A percentile compares a stretch with the other conserved stretches of the same genome.
Evolutionary conservation across 2,329 filamentous ascomycete species (phyloP).

Genomic region (Aureobasidium pullulans): DNA sequence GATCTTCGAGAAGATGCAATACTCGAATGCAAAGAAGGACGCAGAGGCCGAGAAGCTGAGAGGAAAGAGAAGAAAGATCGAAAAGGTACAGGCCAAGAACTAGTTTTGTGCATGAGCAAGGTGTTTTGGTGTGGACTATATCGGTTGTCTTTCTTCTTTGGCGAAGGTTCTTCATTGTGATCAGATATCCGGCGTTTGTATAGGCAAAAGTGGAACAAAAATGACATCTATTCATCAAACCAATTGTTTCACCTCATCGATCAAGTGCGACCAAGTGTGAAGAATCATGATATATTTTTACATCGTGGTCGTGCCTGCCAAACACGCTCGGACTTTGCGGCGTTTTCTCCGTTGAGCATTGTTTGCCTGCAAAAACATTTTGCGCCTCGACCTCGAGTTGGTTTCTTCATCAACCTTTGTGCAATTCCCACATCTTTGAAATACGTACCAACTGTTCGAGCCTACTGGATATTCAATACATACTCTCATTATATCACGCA

Average conservation of each 20-base stretch:
- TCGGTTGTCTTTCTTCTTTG: constrained; percentile 1
- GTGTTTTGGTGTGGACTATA: constrained; percentile 8
- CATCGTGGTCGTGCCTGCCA: background rate
- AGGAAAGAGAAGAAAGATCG: constrained; percentile 82
- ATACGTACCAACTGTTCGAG: no score
- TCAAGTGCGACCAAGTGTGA: background rate
- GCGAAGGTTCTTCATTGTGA: background rate
- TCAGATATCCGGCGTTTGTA: constrained; percentile 10
- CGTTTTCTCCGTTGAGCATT: background rate
- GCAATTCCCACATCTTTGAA: background rate
- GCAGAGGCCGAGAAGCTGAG: constrained; percentile 81
- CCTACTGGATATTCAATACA: background rate
- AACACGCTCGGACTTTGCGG: background rate
- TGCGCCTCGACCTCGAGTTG: background rate
- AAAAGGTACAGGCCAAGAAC: constrained; percentile 42
- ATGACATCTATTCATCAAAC: background rate
- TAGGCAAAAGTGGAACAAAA: constrained; percentile 11
- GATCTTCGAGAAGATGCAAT: constrained; percentile 94
- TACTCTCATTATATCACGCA: background rate
- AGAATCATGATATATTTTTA: background rate
- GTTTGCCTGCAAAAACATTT: constrained; percentile 10
- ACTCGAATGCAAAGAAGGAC: constrained; percentile 89
- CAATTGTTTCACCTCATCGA: background rate
- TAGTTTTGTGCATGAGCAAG: constrained; percentile 12
- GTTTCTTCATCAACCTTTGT: background rate